phyloP scores from a whole-genome alignment of 2,329 filamentous ascomycete genomes.

The Parafenestella ontariensis region DNA sequence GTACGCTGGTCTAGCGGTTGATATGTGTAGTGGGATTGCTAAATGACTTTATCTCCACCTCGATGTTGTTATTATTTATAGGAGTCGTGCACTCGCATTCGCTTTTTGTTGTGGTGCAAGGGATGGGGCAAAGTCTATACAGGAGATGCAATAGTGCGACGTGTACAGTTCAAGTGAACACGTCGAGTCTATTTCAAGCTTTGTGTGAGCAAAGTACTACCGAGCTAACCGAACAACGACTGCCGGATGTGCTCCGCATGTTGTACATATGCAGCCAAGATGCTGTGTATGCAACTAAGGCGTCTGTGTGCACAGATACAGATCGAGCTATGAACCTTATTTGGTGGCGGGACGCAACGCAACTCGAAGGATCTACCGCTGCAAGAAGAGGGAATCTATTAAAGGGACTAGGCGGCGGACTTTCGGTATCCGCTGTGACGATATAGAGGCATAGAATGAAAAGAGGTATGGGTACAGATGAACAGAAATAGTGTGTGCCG shows the following conservation, averaged over 20 bases:
- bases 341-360: not conserved
- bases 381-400: constrained; percentile 11
- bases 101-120: not conserved
- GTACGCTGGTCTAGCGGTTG: not conserved
- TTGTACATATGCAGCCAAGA: constrained; percentile 28
- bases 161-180: not conserved
- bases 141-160: not conserved
- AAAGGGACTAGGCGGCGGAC: constrained; percentile 10
- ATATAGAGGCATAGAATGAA: constrained; percentile 5
- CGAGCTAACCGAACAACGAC: constrained; percentile 6
- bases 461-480: constrained; percentile 14
- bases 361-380: not conserved
- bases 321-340: not conserved
- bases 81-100: not conserved
- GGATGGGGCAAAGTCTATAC: not conserved
- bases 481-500: constrained; percentile 4
- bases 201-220: constrained; percentile 1
- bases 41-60: not conserved
- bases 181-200: not conserved
- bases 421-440: not conserved
- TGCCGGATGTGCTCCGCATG: constrained; percentile 14
- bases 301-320: constrained; percentile 13
- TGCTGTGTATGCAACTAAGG: constrained; percentile 3
- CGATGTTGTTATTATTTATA: not conserved
- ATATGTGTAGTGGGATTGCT: not conserved